Evolutionary conservation across 1,284 basidiomycete genomes (phyloP).

Genomic region (Takashimella tepidaria): DNA sequence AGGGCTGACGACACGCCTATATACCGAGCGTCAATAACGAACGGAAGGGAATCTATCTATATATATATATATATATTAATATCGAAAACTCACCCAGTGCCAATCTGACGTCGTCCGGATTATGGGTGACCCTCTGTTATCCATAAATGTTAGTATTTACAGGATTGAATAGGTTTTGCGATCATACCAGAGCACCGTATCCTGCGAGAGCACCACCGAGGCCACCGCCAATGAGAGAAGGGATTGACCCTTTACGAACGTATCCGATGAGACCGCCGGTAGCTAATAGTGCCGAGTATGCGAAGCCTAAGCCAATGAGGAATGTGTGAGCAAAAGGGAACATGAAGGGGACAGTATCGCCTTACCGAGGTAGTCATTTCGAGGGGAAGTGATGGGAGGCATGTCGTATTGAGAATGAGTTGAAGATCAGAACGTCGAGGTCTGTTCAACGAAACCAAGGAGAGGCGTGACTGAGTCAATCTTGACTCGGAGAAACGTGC

Average conservation of each 20-base stretch:
- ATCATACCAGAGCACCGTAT: conserved; percentile 28
- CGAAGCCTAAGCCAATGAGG: conserved; percentile 22
- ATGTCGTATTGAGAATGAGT: too few relatives aligned
- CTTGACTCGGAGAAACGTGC: not conserved
- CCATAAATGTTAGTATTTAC: too few relatives aligned
- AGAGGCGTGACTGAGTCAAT: too few relatives aligned
- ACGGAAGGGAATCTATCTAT: not conserved
- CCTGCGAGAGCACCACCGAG: conserved; percentile 23
- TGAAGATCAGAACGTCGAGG: too few relatives aligned
- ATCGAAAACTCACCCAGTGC: conserved; percentile 24
- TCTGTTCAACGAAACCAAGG: too few relatives aligned
- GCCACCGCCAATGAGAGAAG: conserved; percentile 34
- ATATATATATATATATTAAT: too few relatives aligned
- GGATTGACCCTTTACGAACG: conserved; percentile 31
- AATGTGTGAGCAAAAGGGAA: not conserved
- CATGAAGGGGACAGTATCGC: not conserved
- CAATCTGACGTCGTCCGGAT: conserved; percentile 26
- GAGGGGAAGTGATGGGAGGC: not conserved
- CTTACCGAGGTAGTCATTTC: conserved; percentile 19
- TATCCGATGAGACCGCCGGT: conserved; percentile 36
- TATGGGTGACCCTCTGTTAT: conserved; percentile 24
- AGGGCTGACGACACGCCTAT: conserved; percentile 23
- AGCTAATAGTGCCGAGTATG: conserved; percentile 30
- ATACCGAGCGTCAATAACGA: not conserved
- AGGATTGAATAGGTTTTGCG: too few relatives aligned